A percentile compares a stretch with the other conserved stretches of the same genome.
phyloP scores from a whole-genome alignment of 2,329 filamentous ascomycete species.

The Aspergillus clavatus region DNA sequence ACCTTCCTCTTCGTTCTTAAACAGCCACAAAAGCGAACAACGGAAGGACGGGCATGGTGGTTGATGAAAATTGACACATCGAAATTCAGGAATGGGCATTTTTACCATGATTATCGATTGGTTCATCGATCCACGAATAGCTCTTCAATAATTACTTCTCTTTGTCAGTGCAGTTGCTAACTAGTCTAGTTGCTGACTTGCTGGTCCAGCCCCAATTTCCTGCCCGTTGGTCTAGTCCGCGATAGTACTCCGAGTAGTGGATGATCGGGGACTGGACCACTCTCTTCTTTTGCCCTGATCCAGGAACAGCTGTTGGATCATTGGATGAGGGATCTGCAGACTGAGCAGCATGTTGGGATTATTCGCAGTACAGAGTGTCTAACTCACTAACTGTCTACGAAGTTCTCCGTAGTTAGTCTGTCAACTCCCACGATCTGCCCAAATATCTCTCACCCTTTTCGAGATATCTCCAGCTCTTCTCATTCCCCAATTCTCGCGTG shows the following conservation, averaged over 20 bases:
- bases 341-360: conserved; percentile 2
- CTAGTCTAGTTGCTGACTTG: no score
- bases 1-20: no score
- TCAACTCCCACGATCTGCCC: neutral
- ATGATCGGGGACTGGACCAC: conserved; percentile 12
- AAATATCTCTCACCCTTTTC: neutral
- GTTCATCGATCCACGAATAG: neutral
- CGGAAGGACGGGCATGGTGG: neutral
- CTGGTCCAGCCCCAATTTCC: neutral
- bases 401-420: no score
- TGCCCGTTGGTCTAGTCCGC: conserved; percentile 8
- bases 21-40: no score
- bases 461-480: neutral
- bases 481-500: neutral
- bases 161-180: no score
- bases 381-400: no score
- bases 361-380: no score
- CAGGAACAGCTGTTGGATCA: conserved; percentile 15
- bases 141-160: neutral
- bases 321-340: conserved; percentile 19
- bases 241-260: conserved; percentile 6
- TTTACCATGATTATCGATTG: neutral
- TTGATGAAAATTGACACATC: neutral
- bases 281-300: conserved; percentile 11
- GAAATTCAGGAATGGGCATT: neutral